Evolutionary conservation across 2,329 filamentous ascomycete species (phyloP), one percentile per base, ranked within the genome.

Genomic region (Xylariaceae sp.): DNA sequence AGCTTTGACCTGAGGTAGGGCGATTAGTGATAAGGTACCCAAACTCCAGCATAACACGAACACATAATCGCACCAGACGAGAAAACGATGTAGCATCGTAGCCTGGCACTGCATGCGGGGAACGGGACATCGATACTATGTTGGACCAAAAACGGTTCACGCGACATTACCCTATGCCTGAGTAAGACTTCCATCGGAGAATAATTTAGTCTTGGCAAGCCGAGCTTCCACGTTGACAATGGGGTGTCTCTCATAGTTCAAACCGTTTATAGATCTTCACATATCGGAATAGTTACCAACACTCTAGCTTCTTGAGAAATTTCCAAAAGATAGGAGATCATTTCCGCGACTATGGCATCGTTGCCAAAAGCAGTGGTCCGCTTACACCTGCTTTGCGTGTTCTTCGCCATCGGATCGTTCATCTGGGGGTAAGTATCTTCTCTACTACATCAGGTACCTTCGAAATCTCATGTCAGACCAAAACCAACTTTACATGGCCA

Each of bases 371-470:
- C 71, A 17, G 57, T 65, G 10, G 48, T 68, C 32, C 70, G 75
- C 32, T 68, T 79, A 18, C 72, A 77, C 57, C 52, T 64, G 4
- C 63, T 79, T 38, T 79, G 76, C 58, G 57, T 73, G 10, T 78
- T 80, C 58, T 78, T 80, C 49, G 77, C 75, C 1, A 58, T 81
- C n/a, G 78, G 76, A 11, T 77, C 78, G 2, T 77, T 79, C 35
- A 71, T 78, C 19, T 81, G 78, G 77, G 78, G 78, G 75, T 78
- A 62, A 58, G 71, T 64, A 15, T 36, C 14, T 32, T 30, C 32
- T 30, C 41, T 6, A 7, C 40, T 30, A 42, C 32, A 11, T 41
- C 35, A 10, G 18, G 30, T 38, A 40, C 39, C 27, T 17, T 31
- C n/a, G n/a, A n/a, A n/a, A 30, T 22, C 18, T 35, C 12, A 22